Evolutionary conservation across 345 rosid species (phyloP).

Genomic region (Brassica napus): DNA sequence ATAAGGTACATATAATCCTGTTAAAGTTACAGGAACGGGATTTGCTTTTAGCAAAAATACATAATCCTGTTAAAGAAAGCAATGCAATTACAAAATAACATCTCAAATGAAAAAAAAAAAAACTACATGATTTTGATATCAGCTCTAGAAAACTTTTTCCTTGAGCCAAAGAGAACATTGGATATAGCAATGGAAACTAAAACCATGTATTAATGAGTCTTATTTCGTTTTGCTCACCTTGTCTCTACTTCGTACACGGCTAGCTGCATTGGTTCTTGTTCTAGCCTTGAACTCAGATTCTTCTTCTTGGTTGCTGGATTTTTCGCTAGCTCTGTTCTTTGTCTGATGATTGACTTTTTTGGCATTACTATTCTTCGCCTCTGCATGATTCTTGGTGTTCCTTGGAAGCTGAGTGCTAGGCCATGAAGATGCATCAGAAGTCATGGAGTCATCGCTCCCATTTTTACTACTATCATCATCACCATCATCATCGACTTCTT

Average conservation of each 20-base stretch:
- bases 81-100: constrained; percentile 23
- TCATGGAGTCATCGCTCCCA: constrained; percentile 73
- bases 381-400: constrained; percentile 37
- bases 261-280: constrained; percentile 44
- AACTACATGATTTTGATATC: constrained; percentile 25
- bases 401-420: constrained; percentile 49
- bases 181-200: constrained; percentile 6
- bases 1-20: constrained; percentile 22
- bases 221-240: constrained; percentile 50
- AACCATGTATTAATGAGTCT: constrained; percentile 14
- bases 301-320: constrained; percentile 33
- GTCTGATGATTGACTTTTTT: constrained; percentile 42
- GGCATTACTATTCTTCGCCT: constrained; percentile 31
- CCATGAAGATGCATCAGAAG: constrained; percentile 78
- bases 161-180: constrained; percentile 4
- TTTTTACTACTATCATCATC: constrained; percentile 28
- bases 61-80: constrained; percentile 14
- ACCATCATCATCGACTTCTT: constrained; percentile 16
- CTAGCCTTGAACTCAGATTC: constrained; percentile 39
- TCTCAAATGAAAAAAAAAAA: neutral
- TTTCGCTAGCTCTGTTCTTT: constrained; percentile 38
- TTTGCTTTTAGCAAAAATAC: constrained; percentile 28
- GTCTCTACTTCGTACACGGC: constrained; percentile 47
- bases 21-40: constrained; percentile 31
- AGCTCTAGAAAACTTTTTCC: neutral